Percentiles rank a stretch among this genome's conserved stretches.
These are phyloP conservation scores for Fusarium pseudocircinatum DNA, from an alignment of 2,329 filamentous ascomycete species.

Conservation along the genomic window DNA sequence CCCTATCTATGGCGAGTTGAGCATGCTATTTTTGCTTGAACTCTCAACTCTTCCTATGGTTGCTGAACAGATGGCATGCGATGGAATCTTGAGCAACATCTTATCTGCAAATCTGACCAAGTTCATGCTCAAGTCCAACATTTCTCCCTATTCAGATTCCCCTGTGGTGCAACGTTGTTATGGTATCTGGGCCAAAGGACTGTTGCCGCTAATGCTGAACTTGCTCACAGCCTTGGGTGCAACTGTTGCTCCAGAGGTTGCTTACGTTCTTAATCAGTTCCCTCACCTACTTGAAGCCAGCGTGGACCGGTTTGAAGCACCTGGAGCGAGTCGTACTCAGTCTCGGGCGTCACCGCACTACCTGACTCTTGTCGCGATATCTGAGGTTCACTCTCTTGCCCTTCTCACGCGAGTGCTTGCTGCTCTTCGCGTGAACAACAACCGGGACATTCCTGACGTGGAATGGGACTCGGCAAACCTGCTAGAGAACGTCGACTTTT, in stretches of 20 bases:
- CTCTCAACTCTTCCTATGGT: slow-evolving; percentile 82
- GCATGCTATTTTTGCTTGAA: slow-evolving; percentile 86
- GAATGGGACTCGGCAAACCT: slow-evolving; percentile 78
- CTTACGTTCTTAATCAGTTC: slow-evolving; percentile 90
- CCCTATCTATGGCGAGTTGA: slow-evolving; percentile 93
- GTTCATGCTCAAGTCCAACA: slow-evolving; percentile 75
- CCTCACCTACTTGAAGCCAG: slow-evolving; percentile 79
- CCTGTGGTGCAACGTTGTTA: slow-evolving; percentile 78
- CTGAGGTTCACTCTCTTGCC: slow-evolving; percentile 81
- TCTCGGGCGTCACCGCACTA: slow-evolving; percentile 64
- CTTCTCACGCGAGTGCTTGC: slow-evolving; percentile 79
- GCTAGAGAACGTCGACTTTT: slow-evolving; percentile 85
- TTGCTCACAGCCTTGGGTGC: slow-evolving; percentile 83
- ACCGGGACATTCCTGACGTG: slow-evolving; percentile 77
- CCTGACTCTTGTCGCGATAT: slow-evolving; percentile 77
- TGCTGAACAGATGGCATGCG: slow-evolving; percentile 89
- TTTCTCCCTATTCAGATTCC: slow-evolving; percentile 82
- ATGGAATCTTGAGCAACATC: slow-evolving; percentile 82
- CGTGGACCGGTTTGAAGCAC: slow-evolving; percentile 74
- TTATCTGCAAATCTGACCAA: slow-evolving; percentile 81
- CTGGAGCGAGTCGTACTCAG: slow-evolving; percentile 63
- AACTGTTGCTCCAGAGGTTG: slow-evolving; percentile 84
- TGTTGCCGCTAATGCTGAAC: slow-evolving; percentile 89
- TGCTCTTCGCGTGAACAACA: slow-evolving; percentile 70
- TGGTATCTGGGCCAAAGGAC: slow-evolving; percentile 87